Evolutionary conservation across 768 basidiomycete species (phyloP), one percentile per base, ranked within the genome.

Genomic region (Russula sp.): DNA sequence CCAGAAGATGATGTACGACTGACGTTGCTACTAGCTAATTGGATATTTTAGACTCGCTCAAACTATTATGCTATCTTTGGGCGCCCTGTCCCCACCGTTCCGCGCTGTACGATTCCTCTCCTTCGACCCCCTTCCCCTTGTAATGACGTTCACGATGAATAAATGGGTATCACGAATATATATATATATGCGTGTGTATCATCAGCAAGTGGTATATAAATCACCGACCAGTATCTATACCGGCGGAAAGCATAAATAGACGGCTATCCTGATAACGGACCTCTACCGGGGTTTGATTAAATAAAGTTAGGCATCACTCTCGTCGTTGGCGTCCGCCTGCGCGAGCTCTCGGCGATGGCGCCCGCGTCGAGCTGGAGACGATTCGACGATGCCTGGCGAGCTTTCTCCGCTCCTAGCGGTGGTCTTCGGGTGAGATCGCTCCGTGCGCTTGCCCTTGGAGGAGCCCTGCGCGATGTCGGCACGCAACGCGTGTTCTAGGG

Each of bases 401-500:
- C 34, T 34, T 60, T 79, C 83, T 6, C 80, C 81, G 51, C 70
- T 71, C 65, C 83, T 82, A 22, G 75, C 69, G 54, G 82, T 80
- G 65, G 79, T 81, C 68, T 77, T 82, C 67, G 78, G 76, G 32
- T 72, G 70, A 7, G 73, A 72, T 42, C 74, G 74, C 32, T 75
- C 77, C 60, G 74, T 79, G 69, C 79, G 77, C 63, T 76, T 74
- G 34, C 75, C 65, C 62, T 73, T 76, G 51, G 67, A 57, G 18
- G 50, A 11, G 32, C 61, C 64, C 1, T 27, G 31, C 6, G 56
- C 56, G 14, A 16, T 40, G 42, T 57, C 65, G 13, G 73, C 69
- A 0, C 77, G 77, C 55, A 87, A 72, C 4, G 86, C 85, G 52
- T 77, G 77, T 70, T 89, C 87, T 52, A 89, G 72, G 37, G 82